Conservation (phyloP, 202 grass and related monocot species). For the Thinopyrum obtusiflorum region DNA sequence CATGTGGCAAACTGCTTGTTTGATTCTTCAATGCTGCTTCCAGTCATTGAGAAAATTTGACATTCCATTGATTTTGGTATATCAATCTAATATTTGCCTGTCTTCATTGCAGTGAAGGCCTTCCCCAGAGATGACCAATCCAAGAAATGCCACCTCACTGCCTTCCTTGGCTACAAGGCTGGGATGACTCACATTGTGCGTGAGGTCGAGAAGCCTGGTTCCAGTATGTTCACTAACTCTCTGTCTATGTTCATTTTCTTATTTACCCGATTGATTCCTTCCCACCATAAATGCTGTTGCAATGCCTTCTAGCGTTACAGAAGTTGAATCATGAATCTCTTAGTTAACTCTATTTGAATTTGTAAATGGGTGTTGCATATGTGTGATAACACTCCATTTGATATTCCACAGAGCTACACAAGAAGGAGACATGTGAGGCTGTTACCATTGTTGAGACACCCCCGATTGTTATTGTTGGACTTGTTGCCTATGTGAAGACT, state of each 20-base stretch:
- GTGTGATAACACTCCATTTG: neutral
- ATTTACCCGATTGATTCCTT: neutral
- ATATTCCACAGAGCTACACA: conserved; percentile 68
- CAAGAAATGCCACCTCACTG: conserved; percentile 74
- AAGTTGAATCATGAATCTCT: neutral
- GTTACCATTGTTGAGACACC: conserved; percentile 85
- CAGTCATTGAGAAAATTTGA: too few relatives aligned
- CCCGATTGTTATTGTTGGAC: conserved; percentile 81
- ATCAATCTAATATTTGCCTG: neutral
- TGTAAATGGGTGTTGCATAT: neutral
- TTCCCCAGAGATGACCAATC: conserved; percentile 71
- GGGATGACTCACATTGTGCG: conserved; percentile 96
- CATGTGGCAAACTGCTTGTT: neutral
- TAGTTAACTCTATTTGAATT: neutral
- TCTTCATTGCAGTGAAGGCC: conserved; percentile 67
- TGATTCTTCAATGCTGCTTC: neutral
- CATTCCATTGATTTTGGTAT: neutral
- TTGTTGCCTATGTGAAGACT: conserved; percentile 88
- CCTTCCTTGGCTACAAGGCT: conserved; percentile 97
- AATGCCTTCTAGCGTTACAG: neutral
- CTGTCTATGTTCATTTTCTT: neutral
- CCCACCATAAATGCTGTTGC: neutral
- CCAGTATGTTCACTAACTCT: conserved; percentile 45
- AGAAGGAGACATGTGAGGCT: conserved; percentile 95
- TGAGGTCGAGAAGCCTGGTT: conserved; percentile 94